phyloP scores from a whole-genome alignment of 23 red algal genomes.

The Chondrus crispus region DNA sequence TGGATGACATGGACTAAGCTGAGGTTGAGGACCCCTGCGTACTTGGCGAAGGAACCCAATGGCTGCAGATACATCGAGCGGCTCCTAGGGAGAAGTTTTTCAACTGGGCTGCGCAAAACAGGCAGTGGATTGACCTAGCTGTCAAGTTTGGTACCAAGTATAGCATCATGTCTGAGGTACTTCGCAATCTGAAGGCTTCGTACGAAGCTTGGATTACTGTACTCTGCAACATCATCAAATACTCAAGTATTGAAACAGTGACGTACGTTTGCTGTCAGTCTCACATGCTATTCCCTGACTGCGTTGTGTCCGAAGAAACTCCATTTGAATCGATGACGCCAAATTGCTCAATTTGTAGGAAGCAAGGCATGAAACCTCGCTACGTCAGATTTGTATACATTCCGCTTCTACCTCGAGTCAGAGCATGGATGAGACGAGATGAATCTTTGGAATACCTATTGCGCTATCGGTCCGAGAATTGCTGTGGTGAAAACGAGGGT shows the following conservation, averaged over 20 bases:
- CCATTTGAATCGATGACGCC: background rate
- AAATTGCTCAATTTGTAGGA: background rate
- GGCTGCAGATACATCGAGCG: too few species aligned
- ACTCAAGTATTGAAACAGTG: background rate
- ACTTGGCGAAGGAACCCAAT: too few species aligned
- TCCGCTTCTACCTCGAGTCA: background rate
- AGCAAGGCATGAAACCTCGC: background rate
- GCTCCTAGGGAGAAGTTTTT: background rate
- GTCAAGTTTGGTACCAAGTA: background rate
- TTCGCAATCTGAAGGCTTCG: background rate
- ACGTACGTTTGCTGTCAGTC: background rate
- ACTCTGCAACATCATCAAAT: background rate
- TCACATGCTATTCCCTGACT: background rate
- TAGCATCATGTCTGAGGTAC: background rate
- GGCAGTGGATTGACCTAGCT: background rate
- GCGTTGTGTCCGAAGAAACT: background rate
- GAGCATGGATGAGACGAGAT: background rate
- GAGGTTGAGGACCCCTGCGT: too few species aligned
- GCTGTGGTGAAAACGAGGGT: background rate
- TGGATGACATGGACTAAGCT: too few species aligned
- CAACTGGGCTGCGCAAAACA: slow-evolving; percentile 1
- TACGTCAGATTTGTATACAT: background rate
- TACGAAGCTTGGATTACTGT: slow-evolving; percentile 11
- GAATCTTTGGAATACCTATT: background rate
- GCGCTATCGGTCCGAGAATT: background rate